These are phyloP conservation scores for Calonectria leucothoes DNA, from an alignment of 2,329 filamentous ascomycete species.

Conservation along the genomic window DNA sequence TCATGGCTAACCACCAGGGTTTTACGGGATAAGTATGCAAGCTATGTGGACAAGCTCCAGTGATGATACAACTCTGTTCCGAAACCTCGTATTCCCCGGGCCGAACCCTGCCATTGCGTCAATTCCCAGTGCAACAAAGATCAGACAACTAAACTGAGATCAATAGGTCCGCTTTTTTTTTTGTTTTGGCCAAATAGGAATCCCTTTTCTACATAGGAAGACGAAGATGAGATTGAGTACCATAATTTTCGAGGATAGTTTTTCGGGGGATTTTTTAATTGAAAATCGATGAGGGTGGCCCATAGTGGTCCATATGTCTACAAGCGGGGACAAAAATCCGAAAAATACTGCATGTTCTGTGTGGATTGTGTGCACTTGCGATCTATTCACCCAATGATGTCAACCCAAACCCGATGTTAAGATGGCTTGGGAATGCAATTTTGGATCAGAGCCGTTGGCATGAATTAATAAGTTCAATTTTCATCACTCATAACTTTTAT, in stretches of 20 bases:
- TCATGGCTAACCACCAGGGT: background rate
- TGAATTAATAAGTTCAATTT: background rate
- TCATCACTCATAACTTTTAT: background rate
- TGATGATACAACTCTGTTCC: background rate
- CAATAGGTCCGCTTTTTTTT: background rate
- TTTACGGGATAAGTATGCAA: background rate
- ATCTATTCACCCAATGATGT: too few relatives aligned
- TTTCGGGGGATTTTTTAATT: too few relatives aligned
- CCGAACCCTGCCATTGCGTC: too few relatives aligned
- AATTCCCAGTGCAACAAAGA: background rate
- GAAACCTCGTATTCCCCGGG: background rate
- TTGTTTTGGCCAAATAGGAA: background rate
- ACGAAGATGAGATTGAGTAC: background rate
- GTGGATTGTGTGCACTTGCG: too few relatives aligned
- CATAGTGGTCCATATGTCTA: too few relatives aligned
- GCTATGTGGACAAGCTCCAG: background rate
- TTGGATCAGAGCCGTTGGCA: background rate
- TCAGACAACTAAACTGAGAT: background rate
- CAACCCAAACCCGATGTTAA: too few relatives aligned
- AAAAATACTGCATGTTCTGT: too few relatives aligned
- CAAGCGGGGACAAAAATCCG: too few relatives aligned
- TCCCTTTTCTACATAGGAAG: too few relatives aligned
- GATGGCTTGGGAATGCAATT: too few relatives aligned
- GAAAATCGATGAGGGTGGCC: too few relatives aligned
- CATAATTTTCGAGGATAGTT: too few relatives aligned